These are phyloP conservation scores for Echeveria elegans DNA, from an alignment of 164 flowering plant genomes.

Conservation along the genomic window DNA sequence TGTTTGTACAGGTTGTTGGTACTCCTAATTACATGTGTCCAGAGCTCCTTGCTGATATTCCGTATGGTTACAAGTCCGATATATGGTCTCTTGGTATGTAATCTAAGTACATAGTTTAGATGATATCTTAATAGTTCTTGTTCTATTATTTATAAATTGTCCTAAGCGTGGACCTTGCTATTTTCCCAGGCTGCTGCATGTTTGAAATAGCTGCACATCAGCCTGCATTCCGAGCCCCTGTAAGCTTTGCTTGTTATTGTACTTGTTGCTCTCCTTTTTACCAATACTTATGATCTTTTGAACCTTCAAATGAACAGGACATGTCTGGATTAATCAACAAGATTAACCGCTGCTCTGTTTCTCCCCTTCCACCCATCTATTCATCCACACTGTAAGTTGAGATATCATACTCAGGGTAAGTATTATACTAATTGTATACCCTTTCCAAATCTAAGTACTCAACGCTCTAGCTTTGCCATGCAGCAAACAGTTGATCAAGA, in stretches of 20 bases:
- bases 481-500: conserved; percentile 56
- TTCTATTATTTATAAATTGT: neutral
- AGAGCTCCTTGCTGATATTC: conserved; percentile 60
- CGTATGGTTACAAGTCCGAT: conserved; percentile 72
- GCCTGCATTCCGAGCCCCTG: conserved; percentile 78
- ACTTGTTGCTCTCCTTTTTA: neutral
- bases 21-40: conserved; percentile 77
- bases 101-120: neutral
- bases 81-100: conserved; percentile 59
- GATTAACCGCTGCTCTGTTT: conserved; percentile 59
- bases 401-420: neutral
- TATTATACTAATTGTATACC: neutral
- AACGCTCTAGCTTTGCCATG: neutral
- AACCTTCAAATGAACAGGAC: conserved; percentile 36
- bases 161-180: conserved; percentile 4
- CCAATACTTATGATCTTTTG: neutral
- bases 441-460: neutral
- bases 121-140: neutral
- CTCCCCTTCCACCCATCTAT: conserved; percentile 75
- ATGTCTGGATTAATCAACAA: conserved; percentile 69
- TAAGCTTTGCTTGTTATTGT: conserved; percentile 24
- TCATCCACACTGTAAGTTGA: conserved; percentile 63
- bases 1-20: conserved; percentile 40
- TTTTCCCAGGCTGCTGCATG: conserved; percentile 68
- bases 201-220: conserved; percentile 90